A percentile compares a stretch with the other conserved stretches of the same genome.
phyloP scores from a whole-genome alignment of 495 filamentous ascomycete species.

The Talaromyces borbonicus region DNA sequence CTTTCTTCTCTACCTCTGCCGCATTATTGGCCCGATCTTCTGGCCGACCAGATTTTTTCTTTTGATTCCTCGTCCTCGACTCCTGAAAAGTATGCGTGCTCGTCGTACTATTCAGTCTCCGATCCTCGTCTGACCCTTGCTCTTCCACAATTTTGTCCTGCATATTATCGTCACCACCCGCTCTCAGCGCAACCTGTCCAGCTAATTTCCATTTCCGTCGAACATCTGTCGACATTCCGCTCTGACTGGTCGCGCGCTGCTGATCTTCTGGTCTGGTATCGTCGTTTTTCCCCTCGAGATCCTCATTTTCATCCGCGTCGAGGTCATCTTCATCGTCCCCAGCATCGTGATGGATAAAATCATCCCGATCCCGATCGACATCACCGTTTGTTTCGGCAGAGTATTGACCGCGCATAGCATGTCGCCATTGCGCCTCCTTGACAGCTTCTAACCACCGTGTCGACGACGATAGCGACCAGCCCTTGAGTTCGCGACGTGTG shows the following conservation, averaged over 20 bases:
- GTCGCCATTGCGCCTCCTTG: constrained; percentile 8
- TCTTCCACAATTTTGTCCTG: constrained; percentile 24
- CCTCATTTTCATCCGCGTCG: constrained; percentile 12
- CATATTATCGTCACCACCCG: constrained; percentile 50
- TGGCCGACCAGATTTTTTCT: constrained; percentile 31
- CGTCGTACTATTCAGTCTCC: constrained; percentile 21
- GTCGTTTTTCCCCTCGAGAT: too few relatives aligned
- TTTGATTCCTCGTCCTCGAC: constrained; percentile 19
- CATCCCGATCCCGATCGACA: not conserved
- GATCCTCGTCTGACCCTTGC: constrained; percentile 16
- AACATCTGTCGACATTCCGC: constrained; percentile 28
- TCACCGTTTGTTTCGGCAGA: not conserved
- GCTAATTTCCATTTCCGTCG: constrained; percentile 66
- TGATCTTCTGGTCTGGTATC: too few relatives aligned
- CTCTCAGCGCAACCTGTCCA: constrained; percentile 58
- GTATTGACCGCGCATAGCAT: constrained; percentile 2
- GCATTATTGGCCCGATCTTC: constrained; percentile 30
- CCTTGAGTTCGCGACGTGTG: constrained; percentile 52
- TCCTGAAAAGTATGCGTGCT: constrained; percentile 11
- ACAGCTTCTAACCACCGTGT: constrained; percentile 57
- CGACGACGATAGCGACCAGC: constrained; percentile 52
- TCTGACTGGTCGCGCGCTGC: not conserved
- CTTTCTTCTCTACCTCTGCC: constrained; percentile 29
- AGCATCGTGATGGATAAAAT: constrained; percentile 7
- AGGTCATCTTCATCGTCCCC: constrained; percentile 8